Evolutionary conservation across 75 land plant genomes (phyloP).

Genomic region (Larix kaempferi): DNA sequence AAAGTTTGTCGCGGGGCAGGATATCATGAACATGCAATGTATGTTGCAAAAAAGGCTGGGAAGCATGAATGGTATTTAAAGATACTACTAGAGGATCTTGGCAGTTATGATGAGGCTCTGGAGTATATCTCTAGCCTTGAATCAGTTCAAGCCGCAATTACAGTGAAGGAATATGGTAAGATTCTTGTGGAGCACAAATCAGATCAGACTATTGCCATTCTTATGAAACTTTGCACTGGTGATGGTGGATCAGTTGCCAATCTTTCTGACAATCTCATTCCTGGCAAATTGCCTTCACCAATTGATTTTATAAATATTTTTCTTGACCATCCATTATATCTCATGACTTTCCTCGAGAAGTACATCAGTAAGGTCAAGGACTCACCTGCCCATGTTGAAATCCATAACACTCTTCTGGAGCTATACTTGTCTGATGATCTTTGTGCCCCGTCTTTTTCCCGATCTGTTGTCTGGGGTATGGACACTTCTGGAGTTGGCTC

Average conservation of each 20-base stretch:
- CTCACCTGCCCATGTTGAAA: constrained; percentile 83
- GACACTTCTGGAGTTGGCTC: constrained; percentile 15
- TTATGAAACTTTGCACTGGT: constrained; percentile 77
- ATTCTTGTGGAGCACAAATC: constrained; percentile 88
- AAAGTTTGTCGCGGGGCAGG: constrained; percentile 93
- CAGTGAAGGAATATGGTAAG: constrained; percentile 93
- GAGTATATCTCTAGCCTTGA: constrained; percentile 79
- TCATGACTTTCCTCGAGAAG: constrained; percentile 84
- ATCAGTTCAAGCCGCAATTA: constrained; percentile 73
- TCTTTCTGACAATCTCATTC: constrained; percentile 21
- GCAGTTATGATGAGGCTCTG: constrained; percentile 86
- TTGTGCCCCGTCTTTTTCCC: constrained; percentile 48
- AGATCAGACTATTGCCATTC: constrained; percentile 73
- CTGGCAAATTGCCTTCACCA: constrained; percentile 71
- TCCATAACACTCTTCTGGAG: constrained; percentile 89
- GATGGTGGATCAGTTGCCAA: constrained; percentile 28
- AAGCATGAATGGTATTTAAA: constrained; percentile 93
- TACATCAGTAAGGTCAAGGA: constrained; percentile 71
- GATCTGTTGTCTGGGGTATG: constrained; percentile 10
- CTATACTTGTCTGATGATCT: constrained; percentile 80
- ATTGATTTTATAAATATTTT: constrained; percentile 90
- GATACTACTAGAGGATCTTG: constrained; percentile 91
- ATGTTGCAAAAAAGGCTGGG: constrained; percentile 87
- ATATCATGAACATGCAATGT: constrained; percentile 97
- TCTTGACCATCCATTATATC: constrained; percentile 74